phyloP scores from a whole-genome alignment of 768 basidiomycete species.

The Galerina sulciceps region DNA sequence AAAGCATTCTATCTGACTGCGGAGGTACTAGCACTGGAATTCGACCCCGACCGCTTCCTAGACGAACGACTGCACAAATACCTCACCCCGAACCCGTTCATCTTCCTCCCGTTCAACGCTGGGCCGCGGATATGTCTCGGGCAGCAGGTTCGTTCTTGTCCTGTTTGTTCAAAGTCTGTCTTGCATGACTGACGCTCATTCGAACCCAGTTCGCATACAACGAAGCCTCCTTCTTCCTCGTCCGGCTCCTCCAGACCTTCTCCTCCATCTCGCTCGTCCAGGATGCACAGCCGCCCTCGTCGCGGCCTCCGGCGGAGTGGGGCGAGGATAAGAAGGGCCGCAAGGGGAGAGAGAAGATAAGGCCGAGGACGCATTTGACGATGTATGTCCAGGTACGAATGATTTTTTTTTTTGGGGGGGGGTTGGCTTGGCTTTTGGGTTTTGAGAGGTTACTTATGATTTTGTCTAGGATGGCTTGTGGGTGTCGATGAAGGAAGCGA shows the following conservation, averaged over 20 bases:
- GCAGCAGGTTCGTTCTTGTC: constrained; percentile 28
- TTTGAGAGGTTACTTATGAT: neutral
- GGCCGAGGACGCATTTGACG: constrained; percentile 39
- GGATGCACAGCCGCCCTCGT: constrained; percentile 47
- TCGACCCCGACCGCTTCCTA: constrained; percentile 69
- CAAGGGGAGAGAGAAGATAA: constrained; percentile 41
- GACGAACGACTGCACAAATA: constrained; percentile 59
- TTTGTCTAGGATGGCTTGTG: constrained; percentile 46
- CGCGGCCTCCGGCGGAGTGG: constrained; percentile 53
- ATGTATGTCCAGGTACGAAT: constrained; percentile 42
- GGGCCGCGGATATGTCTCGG: constrained; percentile 69
- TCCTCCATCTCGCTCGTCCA: constrained; percentile 47
- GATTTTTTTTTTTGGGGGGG: neutral
- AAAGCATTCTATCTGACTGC: neutral
- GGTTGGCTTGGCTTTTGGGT: too few relatives aligned
- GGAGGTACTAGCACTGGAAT: constrained; percentile 41
- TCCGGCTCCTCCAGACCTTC: constrained; percentile 65
- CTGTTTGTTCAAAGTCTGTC: neutral
- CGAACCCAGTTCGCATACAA: constrained; percentile 54
- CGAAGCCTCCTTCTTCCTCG: constrained; percentile 66
- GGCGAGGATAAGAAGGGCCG: constrained; percentile 40
- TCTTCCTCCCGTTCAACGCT: constrained; percentile 73
- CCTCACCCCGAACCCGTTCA: constrained; percentile 65
- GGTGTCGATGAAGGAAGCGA: constrained; percentile 34
- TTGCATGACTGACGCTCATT: neutral